A percentile compares a stretch with the other conserved stretches of the same genome.
Conservation (phyloP, 2,329 filamentous ascomycete species). For the Aspergillus sp. region DNA sequence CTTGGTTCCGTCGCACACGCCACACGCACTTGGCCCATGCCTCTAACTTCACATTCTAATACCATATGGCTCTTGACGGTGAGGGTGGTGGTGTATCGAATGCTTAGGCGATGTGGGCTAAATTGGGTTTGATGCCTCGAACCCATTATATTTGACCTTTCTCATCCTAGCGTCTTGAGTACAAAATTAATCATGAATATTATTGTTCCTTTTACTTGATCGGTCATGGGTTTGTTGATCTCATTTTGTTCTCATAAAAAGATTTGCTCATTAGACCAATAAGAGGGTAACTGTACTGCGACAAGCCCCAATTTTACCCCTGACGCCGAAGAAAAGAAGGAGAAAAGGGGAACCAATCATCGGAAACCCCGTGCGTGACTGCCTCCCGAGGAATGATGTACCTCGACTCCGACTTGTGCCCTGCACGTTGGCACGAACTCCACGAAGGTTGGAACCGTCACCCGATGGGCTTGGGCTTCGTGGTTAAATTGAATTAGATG, state of each 20-base stretch:
- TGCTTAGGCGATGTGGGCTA: neutral
- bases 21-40: neutral
- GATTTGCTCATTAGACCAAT: neutral
- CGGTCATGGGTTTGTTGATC: conserved; percentile 1
- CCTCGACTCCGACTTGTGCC: neutral
- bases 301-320: conserved; percentile 9
- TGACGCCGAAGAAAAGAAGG: neutral
- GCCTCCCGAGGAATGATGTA: neutral
- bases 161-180: neutral
- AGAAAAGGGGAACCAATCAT: conserved; percentile 12
- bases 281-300: neutral
- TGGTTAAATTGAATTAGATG: neutral
- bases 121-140: neutral
- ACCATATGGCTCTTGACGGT: neutral
- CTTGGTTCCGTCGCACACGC: neutral
- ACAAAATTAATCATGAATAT: neutral
- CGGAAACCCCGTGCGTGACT: neutral
- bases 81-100: neutral
- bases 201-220: neutral
- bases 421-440: too few relatives aligned
- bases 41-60: neutral
- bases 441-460: neutral
- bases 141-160: neutral
- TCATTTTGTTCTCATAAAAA: neutral
- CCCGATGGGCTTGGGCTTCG: neutral